phyloP scores from a whole-genome alignment of 345 rosid genomes.

The Clarkia xantiana region DNA sequence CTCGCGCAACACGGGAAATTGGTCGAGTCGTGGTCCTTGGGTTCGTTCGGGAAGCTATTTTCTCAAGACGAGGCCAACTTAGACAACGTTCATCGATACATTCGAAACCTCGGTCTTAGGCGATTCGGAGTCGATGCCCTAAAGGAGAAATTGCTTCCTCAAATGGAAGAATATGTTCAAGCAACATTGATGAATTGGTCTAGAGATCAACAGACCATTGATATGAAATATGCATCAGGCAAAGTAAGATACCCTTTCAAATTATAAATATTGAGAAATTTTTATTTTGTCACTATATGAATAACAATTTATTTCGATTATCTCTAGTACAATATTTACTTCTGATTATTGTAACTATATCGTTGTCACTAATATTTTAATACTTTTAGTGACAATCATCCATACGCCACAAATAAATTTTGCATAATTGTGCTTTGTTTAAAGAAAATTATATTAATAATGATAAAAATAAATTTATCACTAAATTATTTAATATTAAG shows the following conservation, averaged over 20 bases:
- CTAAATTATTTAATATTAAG: too few relatives aligned
- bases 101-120: conserved; percentile 4
- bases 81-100: conserved; percentile 7
- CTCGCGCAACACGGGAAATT: conserved; percentile 8
- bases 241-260: background rate
- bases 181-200: conserved; percentile 10
- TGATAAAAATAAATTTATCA: too few relatives aligned
- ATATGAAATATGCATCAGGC: conserved; percentile 3
- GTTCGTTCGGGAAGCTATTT: conserved; percentile 11
- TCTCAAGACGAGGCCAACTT: conserved; percentile 5
- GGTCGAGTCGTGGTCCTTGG: conserved; percentile 13
- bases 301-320: too few relatives aligned
- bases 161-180: conserved; percentile 6
- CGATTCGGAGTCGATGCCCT: conserved; percentile 14
- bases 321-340: too few relatives aligned
- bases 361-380: too few relatives aligned
- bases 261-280: too few relatives aligned
- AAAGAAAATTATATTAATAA: too few relatives aligned
- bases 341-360: too few relatives aligned
- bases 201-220: conserved; percentile 2
- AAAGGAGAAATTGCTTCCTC: conserved; percentile 8
- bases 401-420: too few relatives aligned
- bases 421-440: too few relatives aligned
- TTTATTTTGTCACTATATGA: too few relatives aligned
- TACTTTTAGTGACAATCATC: too few relatives aligned